Evolutionary conservation across 192 early-diverging fungal genomes (phyloP), one percentile per base, ranked within the genome.

Genomic region (Entomortierella beljakovae): DNA sequence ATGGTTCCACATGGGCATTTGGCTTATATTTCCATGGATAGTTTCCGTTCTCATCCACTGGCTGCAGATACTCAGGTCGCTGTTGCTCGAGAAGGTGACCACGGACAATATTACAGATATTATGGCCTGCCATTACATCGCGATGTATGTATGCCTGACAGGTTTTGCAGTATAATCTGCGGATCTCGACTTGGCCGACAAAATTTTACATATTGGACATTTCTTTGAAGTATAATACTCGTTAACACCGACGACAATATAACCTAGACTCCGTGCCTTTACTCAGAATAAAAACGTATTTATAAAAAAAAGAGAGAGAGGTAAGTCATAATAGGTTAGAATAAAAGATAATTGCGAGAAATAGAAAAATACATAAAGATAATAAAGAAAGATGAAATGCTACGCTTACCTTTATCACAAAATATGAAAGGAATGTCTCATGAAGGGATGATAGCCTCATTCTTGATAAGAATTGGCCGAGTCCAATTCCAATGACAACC

Each of bases 101-200:
- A 43, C 42, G 18, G 42, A 18, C 42, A 13, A 43, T 18, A 18
- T 43, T 43, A 43, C 10, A 13, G 10, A 9, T 43, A n/a, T n/a
- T n/a, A n/a, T n/a, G n/a, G n/a, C n/a, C n/a, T n/a, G n/a, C n/a
- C n/a, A n/a, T n/a, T n/a, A n/a, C n/a, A n/a, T n/a, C n/a, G n/a
- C n/a, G n/a, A n/a, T n/a, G n/a, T n/a, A n/a, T n/a, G n/a, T n/a
- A n/a, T n/a, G n/a, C n/a, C n/a, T n/a, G n/a, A n/a, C n/a, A n/a
- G n/a, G n/a, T n/a, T n/a, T n/a, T n/a, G 42, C 42, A 43, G 18
- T 43, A 43, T 43, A 43, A 43, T 43, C 42, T 43, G 42, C 42
- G 42, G 42, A 43, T 43, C 42, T 43, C 42, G 10, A 43, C 42
- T 43, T 43, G 42, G 42, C 42, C 42, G 42, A 43, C 42, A 18